Evolutionary conservation across 805 yeast species (phyloP), one percentile per base, ranked within the genome.

Genomic region (Saccharomycopsis babjevae): DNA sequence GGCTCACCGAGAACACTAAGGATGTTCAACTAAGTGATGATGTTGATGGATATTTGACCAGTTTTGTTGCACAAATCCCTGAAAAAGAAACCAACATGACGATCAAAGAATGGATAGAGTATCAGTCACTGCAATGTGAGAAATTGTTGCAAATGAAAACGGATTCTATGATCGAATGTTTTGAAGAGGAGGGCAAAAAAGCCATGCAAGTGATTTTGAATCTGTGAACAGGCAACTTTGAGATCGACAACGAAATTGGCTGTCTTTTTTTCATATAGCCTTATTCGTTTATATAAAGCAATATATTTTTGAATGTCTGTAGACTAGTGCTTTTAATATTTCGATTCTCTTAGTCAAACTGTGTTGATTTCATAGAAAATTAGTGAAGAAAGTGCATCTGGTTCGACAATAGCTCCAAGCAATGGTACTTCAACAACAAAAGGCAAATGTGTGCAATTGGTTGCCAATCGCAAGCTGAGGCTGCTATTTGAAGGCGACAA

Each of bases 31-130:
- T 85, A 18, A 77, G 79, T 64, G 83, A 85, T 64, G 96, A 88
- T 68, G 69, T 75, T 50, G 89, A 85, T 61, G 91, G 93, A 0
- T 79, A 79, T 34, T 71, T 88, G 25, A 81, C 88, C 0, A 76
- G 76, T 57, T 87, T 87, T 67, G 82, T 86, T 6, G 77, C 83
- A 1, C 83, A 82, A 52, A 83, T 88, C 82, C 92, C 93, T 0
- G 83, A 79, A 36, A 80, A 80, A 30, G 91, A 88, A 67, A 75
- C 88, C 66, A 76, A 80, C 13, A 83, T 85, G 86, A 81, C 87
- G 0, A 79, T 89, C n/a, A 76, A 78, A 57, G 81, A 86, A 62
- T 90, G 96, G 96, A 72, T 88, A 22, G 68, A 68, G 36, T 75
- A 78, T 65, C 79, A 80, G 66, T 87, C 89, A 0, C 71, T 72